Evolutionary conservation across 208 protist species (phyloP), one percentile per base, ranked within the genome.

Genomic region (Tritrichomonas foetus): DNA sequence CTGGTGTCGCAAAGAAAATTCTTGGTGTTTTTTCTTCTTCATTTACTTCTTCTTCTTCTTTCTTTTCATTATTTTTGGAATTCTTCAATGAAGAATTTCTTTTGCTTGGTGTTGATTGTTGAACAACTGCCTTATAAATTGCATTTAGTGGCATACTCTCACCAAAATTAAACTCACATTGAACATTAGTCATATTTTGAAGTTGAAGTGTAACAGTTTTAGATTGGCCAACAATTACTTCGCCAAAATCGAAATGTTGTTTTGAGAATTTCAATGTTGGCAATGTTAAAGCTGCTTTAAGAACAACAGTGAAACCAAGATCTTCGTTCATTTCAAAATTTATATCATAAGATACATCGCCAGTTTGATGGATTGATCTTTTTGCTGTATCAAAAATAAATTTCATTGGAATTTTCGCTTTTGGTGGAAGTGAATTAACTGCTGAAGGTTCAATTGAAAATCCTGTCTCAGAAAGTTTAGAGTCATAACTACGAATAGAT

Each of bases 171-270:
- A 89, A 89, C 39, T 89, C 78, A 50, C 78, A 89, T 39, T 44
- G 13, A 9, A 89, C 25, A 22, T 41, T 33, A 50, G 53, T 89
- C 47, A 89, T 61, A n/a, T 89, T 89, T 30, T 89, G 41, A 1
- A 89, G 33, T 89, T 89, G 78, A 39, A 89, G 30, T 39, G 78
- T 89, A 13, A 89, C 57, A 39, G 47, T 61, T 47, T 89, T 89
- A 16, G 47, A 89, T 50, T 89, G 78, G 0, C 78, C 78, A 89
- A 89, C 47, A 57, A 89, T 89, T 5, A 89, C 78, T 61, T 89
- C 47, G 39, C 47, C 78, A 49, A 89, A 89, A 39, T 89, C 47
- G 78, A 89, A 89, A 16, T n/a, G 22, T 39, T 61, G 33, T 20
- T 44, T 89, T 0, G 78, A 89, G 22, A 89, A 30, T 16, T 13